These are phyloP conservation scores for Auriscalpium vulgare DNA, from an alignment of 768 basidiomycete genomes.

Conservation along the genomic window DNA sequence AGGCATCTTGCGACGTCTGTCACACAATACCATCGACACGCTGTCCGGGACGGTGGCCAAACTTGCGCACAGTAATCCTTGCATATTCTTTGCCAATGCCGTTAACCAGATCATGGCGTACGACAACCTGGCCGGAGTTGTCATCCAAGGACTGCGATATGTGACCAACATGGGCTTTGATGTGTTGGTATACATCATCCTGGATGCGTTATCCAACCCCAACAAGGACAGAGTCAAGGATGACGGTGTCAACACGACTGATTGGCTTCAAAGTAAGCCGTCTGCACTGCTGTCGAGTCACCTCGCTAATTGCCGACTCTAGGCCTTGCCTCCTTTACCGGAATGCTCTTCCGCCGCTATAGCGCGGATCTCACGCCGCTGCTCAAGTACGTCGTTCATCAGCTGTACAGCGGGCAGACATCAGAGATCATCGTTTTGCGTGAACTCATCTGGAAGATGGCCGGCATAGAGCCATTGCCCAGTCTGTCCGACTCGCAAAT, in stretches of 20 bases:
- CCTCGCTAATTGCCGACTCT: constrained; percentile 12
- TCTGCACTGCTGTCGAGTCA: constrained; percentile 1
- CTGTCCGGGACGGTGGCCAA: constrained; percentile 87
- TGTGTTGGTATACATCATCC: constrained; percentile 78
- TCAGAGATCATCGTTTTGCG: constrained; percentile 89
- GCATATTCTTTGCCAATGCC: constrained; percentile 81
- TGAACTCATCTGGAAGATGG: constrained; percentile 92
- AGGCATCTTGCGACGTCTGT: constrained; percentile 79
- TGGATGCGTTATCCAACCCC: constrained; percentile 83
- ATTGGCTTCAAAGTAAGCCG: constrained; percentile 86
- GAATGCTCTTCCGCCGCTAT: constrained; percentile 85
- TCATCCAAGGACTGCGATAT: constrained; percentile 84
- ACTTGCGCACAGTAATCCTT: constrained; percentile 89
- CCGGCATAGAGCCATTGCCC: constrained; percentile 85
- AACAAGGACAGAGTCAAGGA: constrained; percentile 77
- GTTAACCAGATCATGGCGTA: constrained; percentile 95
- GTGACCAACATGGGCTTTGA: constrained; percentile 93
- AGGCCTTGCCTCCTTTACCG: constrained; percentile 92
- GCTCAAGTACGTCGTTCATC: constrained; percentile 86
- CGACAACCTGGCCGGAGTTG: constrained; percentile 84
- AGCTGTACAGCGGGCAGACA: constrained; percentile 73
- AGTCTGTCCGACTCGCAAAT: constrained; percentile 87
- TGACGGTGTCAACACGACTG: constrained; percentile 83
- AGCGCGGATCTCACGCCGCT: constrained; percentile 76
- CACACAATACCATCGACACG: constrained; percentile 74